A percentile compares a stretch with the other conserved stretches of the same genome.
Evolutionary conservation across 83 land plant genomes (phyloP).

Genomic region (Thuja plicata): DNA sequence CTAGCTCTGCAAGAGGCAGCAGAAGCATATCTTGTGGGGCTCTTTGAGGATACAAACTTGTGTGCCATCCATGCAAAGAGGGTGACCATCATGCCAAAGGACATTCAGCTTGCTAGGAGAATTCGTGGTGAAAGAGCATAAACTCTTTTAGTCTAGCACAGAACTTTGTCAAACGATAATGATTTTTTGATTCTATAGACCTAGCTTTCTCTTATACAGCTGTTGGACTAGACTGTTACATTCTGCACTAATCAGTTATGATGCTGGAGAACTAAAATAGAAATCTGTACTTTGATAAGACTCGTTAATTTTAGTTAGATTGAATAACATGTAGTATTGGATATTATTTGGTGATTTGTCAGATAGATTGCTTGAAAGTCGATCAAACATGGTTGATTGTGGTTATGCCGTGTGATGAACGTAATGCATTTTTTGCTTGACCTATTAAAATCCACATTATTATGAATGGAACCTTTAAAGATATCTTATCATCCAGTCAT

Average conservation of each 20-base stretch:
- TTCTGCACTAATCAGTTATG: background rate
- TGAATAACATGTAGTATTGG: no score
- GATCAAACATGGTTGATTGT: no score
- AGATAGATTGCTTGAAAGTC: no score
- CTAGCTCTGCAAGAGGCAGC: background rate
- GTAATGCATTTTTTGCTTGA: no score
- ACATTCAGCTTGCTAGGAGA: background rate
- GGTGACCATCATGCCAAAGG: background rate
- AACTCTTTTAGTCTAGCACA: background rate
- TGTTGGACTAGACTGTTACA: background rate
- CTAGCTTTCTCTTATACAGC: background rate
- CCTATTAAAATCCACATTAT: no score
- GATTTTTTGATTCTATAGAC: background rate
- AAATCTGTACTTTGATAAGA: no score
- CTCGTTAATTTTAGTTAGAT: no score
- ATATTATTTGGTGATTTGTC: no score
- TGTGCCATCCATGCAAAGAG: constrained; percentile 2
- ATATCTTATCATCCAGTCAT: no score
- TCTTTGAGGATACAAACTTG: background rate
- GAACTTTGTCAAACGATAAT: background rate
- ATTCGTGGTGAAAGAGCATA: background rate
- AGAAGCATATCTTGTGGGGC: background rate
- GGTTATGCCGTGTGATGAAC: no score
- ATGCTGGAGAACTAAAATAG: background rate
- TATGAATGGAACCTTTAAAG: no score